phyloP scores from a whole-genome alignment of 805 yeast genomes.

The Ogataea siamensis region DNA sequence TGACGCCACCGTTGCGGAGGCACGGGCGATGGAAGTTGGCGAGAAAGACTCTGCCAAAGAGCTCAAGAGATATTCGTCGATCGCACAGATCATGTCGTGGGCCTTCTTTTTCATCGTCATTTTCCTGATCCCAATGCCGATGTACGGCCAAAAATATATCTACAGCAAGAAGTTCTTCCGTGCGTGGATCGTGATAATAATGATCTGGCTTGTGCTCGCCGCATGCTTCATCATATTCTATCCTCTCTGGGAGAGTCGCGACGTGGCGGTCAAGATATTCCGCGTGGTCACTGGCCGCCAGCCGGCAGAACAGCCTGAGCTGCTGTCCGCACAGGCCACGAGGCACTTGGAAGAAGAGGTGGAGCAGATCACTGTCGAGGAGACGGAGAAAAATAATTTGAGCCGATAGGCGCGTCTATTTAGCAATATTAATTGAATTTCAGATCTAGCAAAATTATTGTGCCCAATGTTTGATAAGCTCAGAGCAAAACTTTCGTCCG shows the following conservation, averaged over 20 bases:
- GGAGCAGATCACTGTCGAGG: slow-evolving; percentile 5
- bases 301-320: slow-evolving; percentile 13
- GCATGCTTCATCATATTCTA: slow-evolving; percentile 32
- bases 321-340: slow-evolving; percentile 20
- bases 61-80: slow-evolving; percentile 27
- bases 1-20: slow-evolving; percentile 35
- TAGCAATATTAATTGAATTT: slow-evolving; percentile 2
- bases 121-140: slow-evolving; percentile 33
- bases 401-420: slow-evolving; percentile 9
- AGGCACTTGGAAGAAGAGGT: background rate
- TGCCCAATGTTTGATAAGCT: slow-evolving; percentile 19
- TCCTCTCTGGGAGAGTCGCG: slow-evolving; percentile 37
- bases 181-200: slow-evolving; percentile 35
- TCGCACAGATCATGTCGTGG: slow-evolving; percentile 26
- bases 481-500: slow-evolving; percentile 23
- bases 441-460: background rate
- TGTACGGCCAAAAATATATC: slow-evolving; percentile 34
- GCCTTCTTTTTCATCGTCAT: slow-evolving; percentile 28
- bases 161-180: slow-evolving; percentile 34
- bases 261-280: slow-evolving; percentile 17
- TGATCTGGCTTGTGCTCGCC: slow-evolving; percentile 35
- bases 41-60: slow-evolving; percentile 18
- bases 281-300: slow-evolving; percentile 21
- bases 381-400: background rate
- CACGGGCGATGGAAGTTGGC: slow-evolving; percentile 25